Percentiles rank a stretch among this genome's conserved stretches.
phyloP scores from a whole-genome alignment of 805 yeast genomes.

The Dipodascus geniculatus region DNA sequence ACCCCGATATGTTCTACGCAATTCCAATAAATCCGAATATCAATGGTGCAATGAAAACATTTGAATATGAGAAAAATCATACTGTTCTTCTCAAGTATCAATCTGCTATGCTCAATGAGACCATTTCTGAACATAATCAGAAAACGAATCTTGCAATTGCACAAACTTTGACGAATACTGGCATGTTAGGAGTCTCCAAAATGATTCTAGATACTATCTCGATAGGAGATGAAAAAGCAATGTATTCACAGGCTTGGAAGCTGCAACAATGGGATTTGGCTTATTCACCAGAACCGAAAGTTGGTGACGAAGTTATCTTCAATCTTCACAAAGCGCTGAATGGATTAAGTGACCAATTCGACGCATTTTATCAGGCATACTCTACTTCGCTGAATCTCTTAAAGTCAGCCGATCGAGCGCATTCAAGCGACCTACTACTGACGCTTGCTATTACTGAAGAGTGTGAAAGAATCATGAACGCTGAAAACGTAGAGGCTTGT shows the following conservation, averaged over 20 bases:
- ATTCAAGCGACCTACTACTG: not conserved
- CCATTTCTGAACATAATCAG: constrained; percentile 19
- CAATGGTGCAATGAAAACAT: constrained; percentile 34
- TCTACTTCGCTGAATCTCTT: not conserved
- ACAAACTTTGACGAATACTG: constrained; percentile 28
- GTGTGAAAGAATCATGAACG: not conserved
- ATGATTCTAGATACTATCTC: constrained; percentile 19
- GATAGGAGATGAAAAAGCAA: constrained; percentile 14
- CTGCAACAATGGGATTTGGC: constrained; percentile 71
- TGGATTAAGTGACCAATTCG: not conserved
- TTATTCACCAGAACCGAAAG: constrained; percentile 23
- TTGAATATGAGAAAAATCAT: constrained; percentile 17
- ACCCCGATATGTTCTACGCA: constrained; percentile 54
- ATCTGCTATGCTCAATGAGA: constrained; percentile 42
- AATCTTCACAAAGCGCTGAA: constrained; percentile 36
- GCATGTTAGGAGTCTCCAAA: constrained; percentile 47
- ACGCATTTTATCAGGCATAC: not conserved
- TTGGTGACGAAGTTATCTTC: constrained; percentile 40
- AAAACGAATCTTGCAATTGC: not conserved
- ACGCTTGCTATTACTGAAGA: constrained; percentile 9
- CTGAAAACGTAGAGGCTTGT: not conserved
- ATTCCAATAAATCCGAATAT: constrained; percentile 48
- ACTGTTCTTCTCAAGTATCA: constrained; percentile 39
- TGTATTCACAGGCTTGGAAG: constrained; percentile 65
- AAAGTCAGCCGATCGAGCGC: not conserved